Conservation (phyloP, 2,329 filamentous ascomycete species). For the Apiospora arundinis region DNA sequence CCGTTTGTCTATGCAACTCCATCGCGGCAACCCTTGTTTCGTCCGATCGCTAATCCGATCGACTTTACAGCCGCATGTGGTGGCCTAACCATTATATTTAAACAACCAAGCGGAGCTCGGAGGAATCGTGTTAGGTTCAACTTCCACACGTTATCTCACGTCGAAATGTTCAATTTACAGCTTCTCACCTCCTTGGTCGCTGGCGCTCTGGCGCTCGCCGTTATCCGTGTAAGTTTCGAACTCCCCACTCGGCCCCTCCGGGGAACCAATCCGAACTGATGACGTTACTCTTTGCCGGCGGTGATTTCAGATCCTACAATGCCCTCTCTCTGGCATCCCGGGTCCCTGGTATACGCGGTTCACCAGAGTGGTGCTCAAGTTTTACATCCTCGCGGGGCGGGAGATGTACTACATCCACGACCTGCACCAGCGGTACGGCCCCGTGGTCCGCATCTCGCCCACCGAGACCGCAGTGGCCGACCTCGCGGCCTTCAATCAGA, state of each 20-base stretch:
- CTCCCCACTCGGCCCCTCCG: background rate
- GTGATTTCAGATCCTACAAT: background rate
- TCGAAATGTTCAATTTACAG: background rate
- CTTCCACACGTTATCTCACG: too few species aligned
- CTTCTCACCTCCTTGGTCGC: background rate
- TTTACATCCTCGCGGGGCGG: constrained; percentile 18
- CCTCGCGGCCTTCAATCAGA: constrained; percentile 27
- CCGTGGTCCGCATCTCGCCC: constrained; percentile 24
- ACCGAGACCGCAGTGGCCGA: constrained; percentile 36
- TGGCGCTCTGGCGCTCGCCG: background rate
- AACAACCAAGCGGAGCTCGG: background rate
- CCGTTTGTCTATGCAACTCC: too few species aligned
- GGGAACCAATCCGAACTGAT: too few species aligned
- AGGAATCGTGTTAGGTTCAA: fast-evolving
- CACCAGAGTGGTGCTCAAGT: constrained; percentile 13
- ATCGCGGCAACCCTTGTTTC: too few species aligned
- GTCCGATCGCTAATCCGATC: too few species aligned
- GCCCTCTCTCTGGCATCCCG: constrained; percentile 15
- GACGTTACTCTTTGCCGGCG: background rate
- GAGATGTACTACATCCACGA: constrained; percentile 16
- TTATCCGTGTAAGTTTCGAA: background rate
- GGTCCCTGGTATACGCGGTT: constrained; percentile 24
- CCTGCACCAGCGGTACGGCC: constrained; percentile 23
- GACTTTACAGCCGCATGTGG: too few species aligned
- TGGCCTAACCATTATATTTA: too few species aligned